Evolutionary conservation across 1,284 basidiomycete species (phyloP), one percentile per base, ranked within the genome.

Genomic region (Tranzscheliella williamsii): DNA sequence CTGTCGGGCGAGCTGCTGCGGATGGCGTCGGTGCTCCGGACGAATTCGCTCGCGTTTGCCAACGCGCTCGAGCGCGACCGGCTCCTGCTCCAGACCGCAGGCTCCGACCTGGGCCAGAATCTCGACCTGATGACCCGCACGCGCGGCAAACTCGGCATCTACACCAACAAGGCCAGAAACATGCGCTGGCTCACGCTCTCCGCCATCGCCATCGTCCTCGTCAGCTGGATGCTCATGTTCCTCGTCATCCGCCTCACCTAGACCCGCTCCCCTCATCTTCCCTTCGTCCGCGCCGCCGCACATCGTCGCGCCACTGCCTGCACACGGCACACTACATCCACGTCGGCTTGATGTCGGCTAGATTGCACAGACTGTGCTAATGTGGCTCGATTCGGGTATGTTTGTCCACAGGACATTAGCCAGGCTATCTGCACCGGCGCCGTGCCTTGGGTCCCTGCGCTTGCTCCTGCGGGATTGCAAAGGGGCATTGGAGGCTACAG

Each of bases 111-210:
- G 2, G 48, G 49, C 23, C 44, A 50, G 13, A 77, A 77, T 40
- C 44, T 77, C 29, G 63, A 67, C 49, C 51, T 77, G 22, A 75
- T 77, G 72, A 77, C 75, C 2, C 54, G 73, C 30, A 76, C 75
- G 6, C 56, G 75, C 3, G 75, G 75, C 26, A 43, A 61, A 12
- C 47, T 77, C 9, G 75, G 75, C 29, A 57, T 70, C 31, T 74
- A 75, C 38, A 61, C 61, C 17, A 67, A 70, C 21, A 71, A 67
- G 34, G 75, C 70, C 4, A 40, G 72, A 21, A 62, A 65, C 26
- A 70, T 77, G 72, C 70, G 73, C n/a, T 77, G 73, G 70, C 57
- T 75, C 44, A 77, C 73, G 15, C 56, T 77, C 40, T 45, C 50
- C 9, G 56, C 54, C 36, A 70, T 77, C 18, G 34, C 45, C 18